These are phyloP conservation scores for Trypanosoma melophagium DNA, from an alignment of 208 protist genomes.

Conservation along the genomic window DNA sequence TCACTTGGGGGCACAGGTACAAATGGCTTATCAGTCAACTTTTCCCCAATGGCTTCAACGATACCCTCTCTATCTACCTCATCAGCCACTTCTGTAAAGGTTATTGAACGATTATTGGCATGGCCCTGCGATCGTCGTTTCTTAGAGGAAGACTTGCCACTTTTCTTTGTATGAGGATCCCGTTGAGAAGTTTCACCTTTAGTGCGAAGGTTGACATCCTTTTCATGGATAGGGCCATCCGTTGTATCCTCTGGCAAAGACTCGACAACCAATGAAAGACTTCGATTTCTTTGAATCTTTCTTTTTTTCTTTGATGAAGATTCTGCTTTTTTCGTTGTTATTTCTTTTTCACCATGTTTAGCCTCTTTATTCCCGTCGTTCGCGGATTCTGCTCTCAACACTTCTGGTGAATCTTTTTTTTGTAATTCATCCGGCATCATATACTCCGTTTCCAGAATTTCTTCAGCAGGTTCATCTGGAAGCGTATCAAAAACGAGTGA, in stretches of 20 bases:
- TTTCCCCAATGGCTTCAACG: not conserved
- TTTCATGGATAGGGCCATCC: not conserved
- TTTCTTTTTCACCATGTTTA: not conserved
- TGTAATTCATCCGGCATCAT: not conserved
- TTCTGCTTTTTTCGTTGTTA: not conserved
- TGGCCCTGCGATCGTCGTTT: conserved; percentile 26
- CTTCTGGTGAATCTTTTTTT: not conserved
- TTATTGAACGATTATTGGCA: conserved; percentile 50
- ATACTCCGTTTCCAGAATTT: conserved; percentile 26
- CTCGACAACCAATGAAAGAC: conserved; percentile 5
- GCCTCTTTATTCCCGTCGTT: not conserved
- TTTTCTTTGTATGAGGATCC: not conserved
- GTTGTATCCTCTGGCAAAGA: not conserved
- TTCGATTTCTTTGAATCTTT: conserved; percentile 2
- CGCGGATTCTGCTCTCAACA: not conserved
- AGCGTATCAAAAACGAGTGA: conserved; percentile 9
- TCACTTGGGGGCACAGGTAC: not conserved
- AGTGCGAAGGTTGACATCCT: not conserved
- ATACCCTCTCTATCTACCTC: conserved; percentile 11
- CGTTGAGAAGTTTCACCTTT: not conserved
- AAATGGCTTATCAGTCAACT: not conserved
- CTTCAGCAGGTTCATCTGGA: conserved; percentile 1
- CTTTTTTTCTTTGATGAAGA: conserved; percentile 2
- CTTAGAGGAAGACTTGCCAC: conserved; percentile 18
- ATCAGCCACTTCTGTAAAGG: conserved; percentile 42